Evolutionary conservation across 140 eudicot genomes (phyloP), one percentile per base, ranked within the genome.

Genomic region (Flaveria floridana): DNA sequence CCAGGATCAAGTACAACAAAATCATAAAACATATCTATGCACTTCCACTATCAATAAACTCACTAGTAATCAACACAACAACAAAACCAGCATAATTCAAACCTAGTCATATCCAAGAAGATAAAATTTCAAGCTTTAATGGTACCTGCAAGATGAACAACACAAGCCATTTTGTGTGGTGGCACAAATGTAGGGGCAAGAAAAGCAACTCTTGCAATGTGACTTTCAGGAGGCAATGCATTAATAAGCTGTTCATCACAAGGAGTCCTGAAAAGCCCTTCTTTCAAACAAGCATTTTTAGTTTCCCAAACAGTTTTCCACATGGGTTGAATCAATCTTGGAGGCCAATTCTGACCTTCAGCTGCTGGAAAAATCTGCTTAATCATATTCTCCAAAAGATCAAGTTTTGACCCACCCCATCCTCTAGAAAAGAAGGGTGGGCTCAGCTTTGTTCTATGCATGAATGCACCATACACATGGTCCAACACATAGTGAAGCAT

Each of bases 261-360:
- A 80, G 98, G 91, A 48, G 97, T 93, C 78, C 75, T 83, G 63
- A 93, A 93, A 42, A 88, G 82, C 19, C 98, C 98, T 86, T 90
- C 96, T 84, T 84, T 93, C 73, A 93, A 85, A 67, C 82, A 80
- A 80, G 98, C 97, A 51, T 51, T 84, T 74, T 86, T 86, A 2
- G 94, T 86, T 56, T 93, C 97, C 98, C 98, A 93, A 88, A 89
- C 85, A 16, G 98, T 93, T 48, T 66, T 88, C 98, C 98, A 93
- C 67, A 66, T 65, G 25, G 98, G 98, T 46, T 90, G 82, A 46
- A 93, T 86, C 80, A 86, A 51, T 68, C 72, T 67, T 20, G 97
- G 98, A 76, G 96, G 91, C 92, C 87, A 89, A 83, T 87, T 87
- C 61, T 86, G 91, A 6, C 86, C 92, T 76, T 88, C 91, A 25